Evolutionary conservation across 2,329 filamentous ascomycete genomes (phyloP).

Genomic region (Leptographium lundbergii): DNA sequence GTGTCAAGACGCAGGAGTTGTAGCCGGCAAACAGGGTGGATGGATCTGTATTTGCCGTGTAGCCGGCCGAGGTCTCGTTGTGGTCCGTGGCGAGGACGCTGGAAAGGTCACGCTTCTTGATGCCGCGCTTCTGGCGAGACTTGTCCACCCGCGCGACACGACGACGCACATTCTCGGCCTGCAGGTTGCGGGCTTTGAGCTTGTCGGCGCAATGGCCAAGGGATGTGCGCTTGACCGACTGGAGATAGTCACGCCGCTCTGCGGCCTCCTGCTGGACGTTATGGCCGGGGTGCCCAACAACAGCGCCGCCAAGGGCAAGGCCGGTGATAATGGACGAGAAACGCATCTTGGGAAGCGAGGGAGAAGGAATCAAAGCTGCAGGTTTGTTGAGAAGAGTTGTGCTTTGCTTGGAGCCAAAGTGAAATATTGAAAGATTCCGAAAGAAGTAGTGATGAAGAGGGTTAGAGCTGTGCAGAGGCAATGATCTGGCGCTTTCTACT

Average conservation of each 20-base stretch:
- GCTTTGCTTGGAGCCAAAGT: not conserved
- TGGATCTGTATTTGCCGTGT: constrained; percentile 20
- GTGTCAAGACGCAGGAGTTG: constrained; percentile 35
- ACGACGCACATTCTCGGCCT: constrained; percentile 23
- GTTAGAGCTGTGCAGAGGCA: not conserved
- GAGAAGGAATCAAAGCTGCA: not conserved
- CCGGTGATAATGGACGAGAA: constrained; percentile 13
- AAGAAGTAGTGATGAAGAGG: not conserved
- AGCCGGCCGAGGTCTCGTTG: constrained; percentile 17
- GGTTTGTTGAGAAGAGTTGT: not conserved
- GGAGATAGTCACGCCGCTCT: constrained; percentile 25
- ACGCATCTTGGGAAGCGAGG: constrained; percentile 1
- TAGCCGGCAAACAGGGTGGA: constrained; percentile 27
- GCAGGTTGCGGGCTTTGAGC: constrained; percentile 25
- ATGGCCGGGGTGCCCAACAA: constrained; percentile 27
- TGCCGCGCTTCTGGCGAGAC: constrained; percentile 1
- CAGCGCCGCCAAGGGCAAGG: constrained; percentile 12
- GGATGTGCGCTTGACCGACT: constrained; percentile 18
- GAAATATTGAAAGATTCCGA: not conserved
- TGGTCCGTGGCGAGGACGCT: constrained; percentile 14
- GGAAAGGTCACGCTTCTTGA: not conserved
- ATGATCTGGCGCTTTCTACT: not conserved
- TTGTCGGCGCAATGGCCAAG: constrained; percentile 25
- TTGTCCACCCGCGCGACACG: constrained; percentile 14
- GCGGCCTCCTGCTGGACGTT: constrained; percentile 25